phyloP scores from a whole-genome alignment of 2,329 filamentous ascomycete species.

The Lasiodiplodia theobromae region DNA sequence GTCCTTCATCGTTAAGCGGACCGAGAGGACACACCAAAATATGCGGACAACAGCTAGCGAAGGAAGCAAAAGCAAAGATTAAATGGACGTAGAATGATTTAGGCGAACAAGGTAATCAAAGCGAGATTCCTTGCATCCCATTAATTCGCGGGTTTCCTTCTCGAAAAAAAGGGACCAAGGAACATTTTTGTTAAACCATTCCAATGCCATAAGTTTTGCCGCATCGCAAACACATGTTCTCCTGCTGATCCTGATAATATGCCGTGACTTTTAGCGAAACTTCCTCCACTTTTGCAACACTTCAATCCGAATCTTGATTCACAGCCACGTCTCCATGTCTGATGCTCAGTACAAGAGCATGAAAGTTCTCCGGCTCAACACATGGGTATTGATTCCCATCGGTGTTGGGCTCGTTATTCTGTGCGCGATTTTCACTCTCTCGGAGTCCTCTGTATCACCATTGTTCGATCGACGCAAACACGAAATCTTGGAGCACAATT shows the following conservation, averaged over 20 bases:
- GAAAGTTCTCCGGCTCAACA: background rate
- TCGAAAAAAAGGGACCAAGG: background rate
- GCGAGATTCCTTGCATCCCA: too few relatives aligned
- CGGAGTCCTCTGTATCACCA: background rate
- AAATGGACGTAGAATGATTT: too few relatives aligned
- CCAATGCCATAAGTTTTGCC: background rate
- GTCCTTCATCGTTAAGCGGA: background rate
- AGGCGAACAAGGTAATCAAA: too few relatives aligned
- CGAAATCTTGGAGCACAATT: conserved; percentile 35
- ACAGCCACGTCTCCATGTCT: background rate
- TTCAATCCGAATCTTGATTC: background rate
- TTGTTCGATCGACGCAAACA: background rate
- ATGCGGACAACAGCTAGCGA: too few relatives aligned
- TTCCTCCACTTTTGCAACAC: background rate
- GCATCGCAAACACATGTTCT: background rate
- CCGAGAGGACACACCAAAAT: too few relatives aligned
- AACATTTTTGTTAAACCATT: background rate
- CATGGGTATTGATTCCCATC: background rate
- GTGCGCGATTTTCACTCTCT: background rate
- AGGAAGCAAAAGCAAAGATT: too few relatives aligned
- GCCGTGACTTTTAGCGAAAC: too few relatives aligned
- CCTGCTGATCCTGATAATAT: background rate
- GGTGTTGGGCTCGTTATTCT: background rate
- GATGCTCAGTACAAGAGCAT: background rate
- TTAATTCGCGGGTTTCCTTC: too few relatives aligned